Conservation (phyloP, 495 filamentous ascomycete species). For the Daldinia decipiens region DNA sequence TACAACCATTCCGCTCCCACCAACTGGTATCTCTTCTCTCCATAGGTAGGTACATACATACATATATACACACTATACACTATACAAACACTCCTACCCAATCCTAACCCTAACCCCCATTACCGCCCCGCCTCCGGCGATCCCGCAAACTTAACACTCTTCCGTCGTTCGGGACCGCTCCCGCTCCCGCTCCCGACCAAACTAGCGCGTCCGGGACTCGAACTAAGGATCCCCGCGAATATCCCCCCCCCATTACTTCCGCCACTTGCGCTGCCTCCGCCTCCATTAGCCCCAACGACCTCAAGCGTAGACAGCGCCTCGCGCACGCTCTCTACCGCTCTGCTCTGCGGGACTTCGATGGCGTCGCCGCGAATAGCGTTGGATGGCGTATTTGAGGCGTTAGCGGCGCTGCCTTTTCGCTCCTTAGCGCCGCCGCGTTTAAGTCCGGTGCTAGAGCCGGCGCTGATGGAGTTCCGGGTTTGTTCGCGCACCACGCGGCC, state of each 20-base stretch:
- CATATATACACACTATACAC: background rate
- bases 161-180: conserved; percentile 59
- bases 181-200: conserved; percentile 22
- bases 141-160: conserved; percentile 65
- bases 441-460: conserved; percentile 18
- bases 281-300: conserved; percentile 13
- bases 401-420: conserved; percentile 35
- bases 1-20: background rate
- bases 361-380: conserved; percentile 47
- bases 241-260: conserved; percentile 29
- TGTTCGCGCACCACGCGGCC: conserved; percentile 55
- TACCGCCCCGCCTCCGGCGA: conserved; percentile 40
- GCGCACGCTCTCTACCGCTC: conserved; percentile 63
- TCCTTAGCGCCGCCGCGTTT: conserved; percentile 26
- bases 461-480: conserved; percentile 43
- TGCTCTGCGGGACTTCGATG: conserved; percentile 60
- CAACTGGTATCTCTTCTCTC: background rate
- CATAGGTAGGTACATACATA: too few relatives aligned
- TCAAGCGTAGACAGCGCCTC: conserved; percentile 51
- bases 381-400: background rate
- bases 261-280: conserved; percentile 18
- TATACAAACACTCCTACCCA: background rate
- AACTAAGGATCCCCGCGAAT: conserved; percentile 53
- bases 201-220: conserved; percentile 52
- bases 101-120: background rate